Evolutionary conservation across 768 basidiomycete genomes (phyloP).

Genomic region (Tulasnella sp.): DNA sequence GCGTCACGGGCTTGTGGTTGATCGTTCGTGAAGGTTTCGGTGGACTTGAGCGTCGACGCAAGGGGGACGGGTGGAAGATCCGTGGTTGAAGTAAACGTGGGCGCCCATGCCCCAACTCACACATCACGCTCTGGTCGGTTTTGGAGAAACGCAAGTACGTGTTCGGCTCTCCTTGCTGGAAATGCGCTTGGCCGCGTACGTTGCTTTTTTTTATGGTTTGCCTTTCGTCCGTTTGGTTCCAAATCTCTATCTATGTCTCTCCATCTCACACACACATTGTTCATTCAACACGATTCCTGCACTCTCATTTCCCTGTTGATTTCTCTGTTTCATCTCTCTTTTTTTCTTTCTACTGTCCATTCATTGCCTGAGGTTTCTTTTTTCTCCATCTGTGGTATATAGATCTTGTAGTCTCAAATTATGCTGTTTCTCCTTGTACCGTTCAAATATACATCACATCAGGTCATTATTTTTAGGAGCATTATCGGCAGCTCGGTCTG

Average conservation of each 20-base stretch:
- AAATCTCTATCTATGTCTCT: background rate
- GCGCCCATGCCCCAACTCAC: background rate
- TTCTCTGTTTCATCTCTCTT: background rate
- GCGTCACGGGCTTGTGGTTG: constrained; percentile 84
- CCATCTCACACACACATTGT: background rate
- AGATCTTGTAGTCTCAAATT: background rate
- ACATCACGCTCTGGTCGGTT: background rate
- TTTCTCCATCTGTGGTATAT: background rate
- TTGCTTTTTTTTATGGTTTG: background rate
- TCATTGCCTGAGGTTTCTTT: background rate
- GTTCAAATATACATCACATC: background rate
- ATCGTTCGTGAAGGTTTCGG: constrained; percentile 91
- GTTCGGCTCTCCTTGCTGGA: background rate
- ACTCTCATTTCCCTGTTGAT: background rate
- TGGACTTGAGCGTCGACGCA: constrained; percentile 72
- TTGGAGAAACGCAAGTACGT: background rate
- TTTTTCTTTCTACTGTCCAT: background rate
- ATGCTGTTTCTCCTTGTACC: background rate
- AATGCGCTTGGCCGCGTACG: background rate
- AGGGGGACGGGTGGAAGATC: constrained; percentile 76
- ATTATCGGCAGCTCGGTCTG: too few species aligned
- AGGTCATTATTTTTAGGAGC: background rate
- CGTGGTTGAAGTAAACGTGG: constrained; percentile 42
- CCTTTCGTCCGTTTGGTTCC: background rate
- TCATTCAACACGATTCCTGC: background rate